Base-by-base conservation (phyloP, 2,329 filamentous ascomycete genomes). In the Metarhizium brunneum region DNA sequence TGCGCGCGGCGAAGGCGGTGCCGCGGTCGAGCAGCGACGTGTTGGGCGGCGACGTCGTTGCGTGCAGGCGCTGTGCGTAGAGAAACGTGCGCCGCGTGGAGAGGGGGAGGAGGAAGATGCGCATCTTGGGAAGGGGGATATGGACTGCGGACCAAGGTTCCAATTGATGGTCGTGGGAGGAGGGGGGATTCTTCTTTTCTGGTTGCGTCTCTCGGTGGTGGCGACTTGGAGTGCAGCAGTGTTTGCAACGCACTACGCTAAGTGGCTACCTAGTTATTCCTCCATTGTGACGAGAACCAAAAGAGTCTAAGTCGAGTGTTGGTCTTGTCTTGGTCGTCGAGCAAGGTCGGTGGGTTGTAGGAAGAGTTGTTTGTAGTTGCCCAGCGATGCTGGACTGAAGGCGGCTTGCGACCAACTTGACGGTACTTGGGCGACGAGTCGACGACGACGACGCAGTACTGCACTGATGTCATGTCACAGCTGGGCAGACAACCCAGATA, bases 41-140 rank as follows among this genome's bases (percentile, higher is more conserved):
- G 20, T 66, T 59, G 54, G 62, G 73, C 43, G 78, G 73, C 8
- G 79, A 70, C 42, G 79, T 72, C 50, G 82, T 75, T 53, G 77
- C 72, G 65, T 84, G 79, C 60, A 88, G 75, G 61, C 87, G 86
- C 68, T 96, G 88, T 72, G 90, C 95, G 77, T 96, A 97, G 65
- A 99, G 84, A 59, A 99, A 83, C 53, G 90, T 92, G 66, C 92
- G 87, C 67, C 88, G 84, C 62, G 91, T 95, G 57, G 92, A 95
- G 65, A 99, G 87, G 59, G 94, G 94, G 56, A 99, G 82, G 61
- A 99, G 85, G 74, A 91, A 96, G 71, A 99, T 81, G 69, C 91
- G 89, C 94, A 99, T 97, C 58, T 68, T 73, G 65, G 60, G 16
- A 6, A 6, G n/a, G 42, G 38, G 2, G 4, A 2, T 40, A 5